Percentiles rank a stretch among this genome's conserved stretches.
These are phyloP conservation scores for Avicennia marina DNA, from an alignment of 257 asterid species.

Conservation along the genomic window DNA sequence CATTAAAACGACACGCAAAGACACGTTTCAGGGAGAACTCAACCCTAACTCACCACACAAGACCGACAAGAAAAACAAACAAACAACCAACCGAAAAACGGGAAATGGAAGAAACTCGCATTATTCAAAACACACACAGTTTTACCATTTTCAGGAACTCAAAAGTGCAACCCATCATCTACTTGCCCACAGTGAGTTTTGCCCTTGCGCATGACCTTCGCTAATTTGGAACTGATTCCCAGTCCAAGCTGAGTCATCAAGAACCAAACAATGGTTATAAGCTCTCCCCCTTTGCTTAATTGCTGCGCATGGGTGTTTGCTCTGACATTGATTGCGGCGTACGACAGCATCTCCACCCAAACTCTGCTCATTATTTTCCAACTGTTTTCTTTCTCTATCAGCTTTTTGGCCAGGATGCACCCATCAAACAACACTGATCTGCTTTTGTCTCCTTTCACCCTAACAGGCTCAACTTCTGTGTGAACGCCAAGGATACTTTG, in stretches of 20 bases:
- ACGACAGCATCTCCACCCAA: background rate
- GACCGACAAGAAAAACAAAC: no score
- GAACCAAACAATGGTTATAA: constrained; percentile 28
- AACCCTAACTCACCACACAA: no score
- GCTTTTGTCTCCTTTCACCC: constrained; percentile 45
- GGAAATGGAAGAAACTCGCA: no score
- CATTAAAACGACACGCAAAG: no score
- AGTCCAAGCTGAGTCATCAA: constrained; percentile 34
- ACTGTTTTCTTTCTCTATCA: background rate
- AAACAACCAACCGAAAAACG: no score
- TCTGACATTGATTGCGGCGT: background rate
- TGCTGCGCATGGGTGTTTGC: constrained; percentile 24
- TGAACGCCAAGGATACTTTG: constrained; percentile 10
- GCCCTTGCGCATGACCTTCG: constrained; percentile 18
- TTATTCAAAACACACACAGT: no score
- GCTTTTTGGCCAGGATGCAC: constrained; percentile 38
- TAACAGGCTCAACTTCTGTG: constrained; percentile 36
- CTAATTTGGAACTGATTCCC: constrained; percentile 24
- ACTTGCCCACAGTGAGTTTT: constrained; percentile 23
- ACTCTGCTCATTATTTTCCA: constrained; percentile 25
- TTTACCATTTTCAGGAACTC: no score
- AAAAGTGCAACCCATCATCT: background rate
- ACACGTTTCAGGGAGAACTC: no score
- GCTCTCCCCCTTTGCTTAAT: constrained; percentile 28
- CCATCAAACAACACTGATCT: constrained; percentile 52